Evolutionary conservation across 106 monocot genomes (phyloP).

Genomic region (Dendrobium huoshanense): DNA sequence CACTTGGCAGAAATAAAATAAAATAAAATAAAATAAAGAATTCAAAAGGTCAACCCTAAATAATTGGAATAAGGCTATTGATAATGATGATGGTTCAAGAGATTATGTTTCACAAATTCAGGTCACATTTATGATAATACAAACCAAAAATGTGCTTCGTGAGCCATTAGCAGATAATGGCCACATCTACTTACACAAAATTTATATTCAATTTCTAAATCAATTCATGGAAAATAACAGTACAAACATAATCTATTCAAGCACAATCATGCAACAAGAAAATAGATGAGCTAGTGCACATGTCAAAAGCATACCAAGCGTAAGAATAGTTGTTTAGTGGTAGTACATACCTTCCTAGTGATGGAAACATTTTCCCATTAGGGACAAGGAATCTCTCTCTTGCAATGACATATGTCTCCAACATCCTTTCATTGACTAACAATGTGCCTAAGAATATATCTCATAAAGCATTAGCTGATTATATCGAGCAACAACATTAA

Average conservation of each 20-base stretch:
- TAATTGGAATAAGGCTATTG: background rate
- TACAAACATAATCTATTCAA: background rate
- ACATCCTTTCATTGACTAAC: constrained; percentile 97
- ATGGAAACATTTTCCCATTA: constrained; percentile 95
- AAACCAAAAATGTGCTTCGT: background rate
- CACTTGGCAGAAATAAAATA: background rate
- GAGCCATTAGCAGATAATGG: background rate
- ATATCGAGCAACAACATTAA: background rate
- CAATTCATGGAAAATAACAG: background rate
- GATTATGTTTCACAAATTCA: background rate
- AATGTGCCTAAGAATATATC: constrained; percentile 60
- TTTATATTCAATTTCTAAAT: background rate
- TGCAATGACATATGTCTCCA: constrained; percentile 95
- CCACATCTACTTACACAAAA: background rate
- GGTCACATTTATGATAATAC: background rate
- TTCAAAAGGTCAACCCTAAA: background rate
- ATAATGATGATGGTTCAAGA: background rate
- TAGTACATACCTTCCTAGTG: constrained; percentile 65
- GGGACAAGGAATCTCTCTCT: constrained; percentile 87
- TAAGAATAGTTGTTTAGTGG: background rate
- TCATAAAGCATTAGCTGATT: background rate
- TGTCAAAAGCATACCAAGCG: background rate
- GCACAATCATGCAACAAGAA: background rate
- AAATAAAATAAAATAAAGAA: background rate
- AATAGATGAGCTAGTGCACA: background rate